phyloP scores from a whole-genome alignment of 139 green algal genomes.

The Nannochloris sp. region DNA sequence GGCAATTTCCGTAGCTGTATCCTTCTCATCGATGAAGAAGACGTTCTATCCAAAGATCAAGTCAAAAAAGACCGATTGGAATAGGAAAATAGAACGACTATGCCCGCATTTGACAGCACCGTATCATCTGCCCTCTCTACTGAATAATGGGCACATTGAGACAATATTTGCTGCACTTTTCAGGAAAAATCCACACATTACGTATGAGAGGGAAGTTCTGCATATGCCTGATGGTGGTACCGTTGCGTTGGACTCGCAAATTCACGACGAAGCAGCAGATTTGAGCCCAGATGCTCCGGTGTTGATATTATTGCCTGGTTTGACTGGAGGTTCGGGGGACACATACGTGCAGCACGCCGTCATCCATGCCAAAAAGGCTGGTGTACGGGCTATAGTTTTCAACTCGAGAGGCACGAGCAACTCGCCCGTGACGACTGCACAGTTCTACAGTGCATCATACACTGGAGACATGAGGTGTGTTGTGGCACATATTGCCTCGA shows the following conservation, averaged over 20 bases:
- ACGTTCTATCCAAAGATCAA: conserved; percentile 4
- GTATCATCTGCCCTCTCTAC: conserved; percentile 13
- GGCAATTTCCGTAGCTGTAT: not conserved
- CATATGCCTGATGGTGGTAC: conserved; percentile 65
- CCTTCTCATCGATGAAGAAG: not conserved
- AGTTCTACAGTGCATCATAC: conserved; percentile 93
- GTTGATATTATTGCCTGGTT: conserved; percentile 77
- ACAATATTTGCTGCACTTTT: conserved; percentile 81
- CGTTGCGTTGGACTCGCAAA: conserved; percentile 78
- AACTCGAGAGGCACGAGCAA: conserved; percentile 82
- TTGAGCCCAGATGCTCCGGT: conserved; percentile 45
- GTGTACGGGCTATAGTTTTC: conserved; percentile 69
- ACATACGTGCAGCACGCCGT: conserved; percentile 76
- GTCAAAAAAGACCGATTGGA: conserved; percentile 16
- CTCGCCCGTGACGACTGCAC: conserved; percentile 74
- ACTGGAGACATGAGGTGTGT: conserved; percentile 77
- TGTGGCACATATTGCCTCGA: conserved; percentile 36
- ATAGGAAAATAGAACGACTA: conserved; percentile 17
- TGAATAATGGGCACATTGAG: conserved; percentile 65
- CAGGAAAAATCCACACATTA: conserved; percentile 40
- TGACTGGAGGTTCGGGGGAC: conserved; percentile 85
- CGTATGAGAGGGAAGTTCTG: conserved; percentile 67
- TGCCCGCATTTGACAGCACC: conserved; percentile 20
- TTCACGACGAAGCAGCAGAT: conserved; percentile 6
- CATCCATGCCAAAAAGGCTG: conserved; percentile 21